Percentiles rank a stretch among this genome's conserved stretches.
phyloP scores from a whole-genome alignment of 805 yeast species.

The Saturnispora galanensis region DNA sequence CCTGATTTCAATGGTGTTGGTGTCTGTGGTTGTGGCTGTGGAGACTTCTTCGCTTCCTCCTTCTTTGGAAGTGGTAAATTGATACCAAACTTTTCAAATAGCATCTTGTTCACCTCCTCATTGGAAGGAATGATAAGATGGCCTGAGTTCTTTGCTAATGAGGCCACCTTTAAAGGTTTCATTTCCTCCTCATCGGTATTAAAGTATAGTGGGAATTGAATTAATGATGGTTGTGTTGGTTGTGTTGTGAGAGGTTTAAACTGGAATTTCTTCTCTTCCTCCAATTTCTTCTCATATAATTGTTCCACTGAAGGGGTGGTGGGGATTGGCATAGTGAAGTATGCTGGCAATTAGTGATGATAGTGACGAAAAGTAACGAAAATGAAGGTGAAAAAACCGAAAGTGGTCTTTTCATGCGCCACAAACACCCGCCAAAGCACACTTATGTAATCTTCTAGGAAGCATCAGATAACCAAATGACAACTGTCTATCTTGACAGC shows the following conservation, averaged over 20 bases:
- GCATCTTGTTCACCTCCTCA: background rate
- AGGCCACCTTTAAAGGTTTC: slow-evolving; percentile 15
- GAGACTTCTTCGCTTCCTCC: background rate
- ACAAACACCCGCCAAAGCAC: no score
- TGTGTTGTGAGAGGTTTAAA: background rate
- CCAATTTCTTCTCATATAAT: background rate
- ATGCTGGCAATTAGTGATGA: no score
- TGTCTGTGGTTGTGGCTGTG: background rate
- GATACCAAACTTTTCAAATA: background rate
- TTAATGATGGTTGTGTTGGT: no score
- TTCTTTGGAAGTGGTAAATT: background rate
- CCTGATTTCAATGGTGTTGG: background rate
- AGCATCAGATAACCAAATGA: no score
- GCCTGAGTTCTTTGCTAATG: background rate
- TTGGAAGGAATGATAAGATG: background rate
- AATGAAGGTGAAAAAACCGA: background rate
- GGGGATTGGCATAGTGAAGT: background rate
- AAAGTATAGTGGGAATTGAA: slow-evolving; percentile 23
- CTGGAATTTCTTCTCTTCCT: slow-evolving; percentile 1
- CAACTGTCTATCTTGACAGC: no score
- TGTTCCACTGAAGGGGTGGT: background rate
- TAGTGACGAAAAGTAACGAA: no score
- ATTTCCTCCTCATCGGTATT: slow-evolving; percentile 27
- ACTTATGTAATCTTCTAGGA: no score
- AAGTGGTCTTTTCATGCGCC: background rate